Evolutionary conservation across 1,284 basidiomycete genomes (phyloP), one percentile per base, ranked within the genome.

Genomic region (Trichosporon sp.): DNA sequence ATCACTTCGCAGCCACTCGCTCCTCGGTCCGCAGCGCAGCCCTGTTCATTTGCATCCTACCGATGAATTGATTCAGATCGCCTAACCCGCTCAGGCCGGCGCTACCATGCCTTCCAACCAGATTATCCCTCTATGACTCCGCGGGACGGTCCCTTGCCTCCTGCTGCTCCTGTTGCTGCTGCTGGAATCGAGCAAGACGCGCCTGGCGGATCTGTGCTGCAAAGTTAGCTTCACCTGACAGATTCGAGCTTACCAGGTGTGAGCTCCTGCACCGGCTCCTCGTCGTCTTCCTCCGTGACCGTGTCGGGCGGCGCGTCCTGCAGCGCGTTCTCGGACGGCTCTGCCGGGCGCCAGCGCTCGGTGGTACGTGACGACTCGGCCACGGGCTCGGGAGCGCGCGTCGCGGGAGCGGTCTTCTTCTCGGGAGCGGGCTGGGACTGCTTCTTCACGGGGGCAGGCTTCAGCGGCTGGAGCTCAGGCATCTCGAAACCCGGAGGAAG

Each of bases 201-300:
- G 89, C 85, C 80, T 87, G 85, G 63, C 94, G 87, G 76, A 96
- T 88, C 82, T 96, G 92, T 70, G 94, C 94, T 81, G 70, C 56
- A 90, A 77, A 75, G 85, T 89, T 19, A 90, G 84, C 67, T 84
- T 74, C 68, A 82, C 83, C 56, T 80, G 79, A 37, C 48, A 21
- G 4, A 16, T 11, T 10, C 65, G 70, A 76, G 75, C 81, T 72
- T 67, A 83, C 82, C 81, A 16, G 80, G 75, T 7, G 78, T 76
- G 14, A 80, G 73, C 46, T 81, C 81, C 43, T 83, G 79, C 0
- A 82, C 81, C 6, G 78, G 81, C 5, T 73, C 79, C 10, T 79
- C 81, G 11, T 79, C 79, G n/a, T 80, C 69, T 21, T 66, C 67
- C 43, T 73, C 74, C 1, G 56, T 40, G n/a, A 38, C 51, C 54